Conservation (phyloP, 108 stramenopile species). For the Seminavis robusta region DNA sequence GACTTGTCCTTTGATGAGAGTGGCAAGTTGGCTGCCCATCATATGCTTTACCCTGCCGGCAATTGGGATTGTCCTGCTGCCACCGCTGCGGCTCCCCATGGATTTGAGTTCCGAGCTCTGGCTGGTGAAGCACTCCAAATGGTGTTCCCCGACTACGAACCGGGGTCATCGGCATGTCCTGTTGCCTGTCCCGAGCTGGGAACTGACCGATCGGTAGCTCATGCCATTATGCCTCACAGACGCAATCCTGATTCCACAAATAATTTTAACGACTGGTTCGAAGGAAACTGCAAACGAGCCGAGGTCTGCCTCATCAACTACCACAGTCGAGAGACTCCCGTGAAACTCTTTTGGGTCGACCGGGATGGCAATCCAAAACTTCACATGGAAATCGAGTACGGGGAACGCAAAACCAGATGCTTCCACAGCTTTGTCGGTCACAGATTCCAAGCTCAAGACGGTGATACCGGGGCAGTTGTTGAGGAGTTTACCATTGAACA, state of each 20-base stretch:
- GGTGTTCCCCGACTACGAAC: background rate
- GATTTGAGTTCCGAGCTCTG: constrained; percentile 1
- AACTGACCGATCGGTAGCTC: constrained; percentile 22
- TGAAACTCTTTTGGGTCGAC: constrained; percentile 48
- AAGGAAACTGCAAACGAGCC: constrained; percentile 24
- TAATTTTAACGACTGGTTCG: constrained; percentile 26
- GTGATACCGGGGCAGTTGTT: constrained; percentile 22
- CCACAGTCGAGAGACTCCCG: constrained; percentile 16
- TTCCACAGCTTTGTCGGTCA: constrained; percentile 53
- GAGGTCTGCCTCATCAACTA: constrained; percentile 68
- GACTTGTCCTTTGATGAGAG: constrained; percentile 44
- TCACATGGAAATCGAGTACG: constrained; percentile 30
- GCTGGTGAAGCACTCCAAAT: constrained; percentile 2
- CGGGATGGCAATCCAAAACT: constrained; percentile 4
- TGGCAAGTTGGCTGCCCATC: constrained; percentile 27
- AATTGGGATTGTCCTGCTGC: constrained; percentile 31
- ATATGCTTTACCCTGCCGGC: constrained; percentile 32
- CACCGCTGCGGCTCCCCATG: constrained; percentile 7
- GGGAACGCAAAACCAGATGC: constrained; percentile 51
- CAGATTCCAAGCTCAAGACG: constrained; percentile 41
- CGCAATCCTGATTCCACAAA: constrained; percentile 14
- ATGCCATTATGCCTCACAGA: constrained; percentile 32
- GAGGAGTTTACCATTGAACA: constrained; percentile 45
- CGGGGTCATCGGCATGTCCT: constrained; percentile 25
- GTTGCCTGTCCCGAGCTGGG: constrained; percentile 47